Conservation (phyloP, 345 rosid species). For the Stellera chamaejasme region DNA sequence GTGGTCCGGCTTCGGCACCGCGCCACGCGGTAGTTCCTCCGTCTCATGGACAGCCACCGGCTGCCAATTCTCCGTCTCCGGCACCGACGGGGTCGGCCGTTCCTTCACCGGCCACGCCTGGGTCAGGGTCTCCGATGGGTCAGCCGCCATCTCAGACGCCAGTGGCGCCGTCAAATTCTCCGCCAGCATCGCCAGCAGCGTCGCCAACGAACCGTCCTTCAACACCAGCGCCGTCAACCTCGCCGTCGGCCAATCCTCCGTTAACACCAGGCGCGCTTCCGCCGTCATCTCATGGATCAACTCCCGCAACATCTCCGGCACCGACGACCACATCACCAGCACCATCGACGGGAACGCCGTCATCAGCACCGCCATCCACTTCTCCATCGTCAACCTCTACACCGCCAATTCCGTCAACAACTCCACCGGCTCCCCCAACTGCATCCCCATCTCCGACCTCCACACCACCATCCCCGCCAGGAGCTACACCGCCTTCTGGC, state of each 20-base stretch:
- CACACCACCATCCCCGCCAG: not conserved
- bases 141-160: not conserved
- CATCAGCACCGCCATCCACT: not conserved
- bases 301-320: not conserved
- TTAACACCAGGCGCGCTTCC: not conserved
- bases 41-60: not conserved
- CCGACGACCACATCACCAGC: not conserved
- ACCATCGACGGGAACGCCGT: not conserved
- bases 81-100: not conserved
- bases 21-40: not conserved
- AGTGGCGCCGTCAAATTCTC: not conserved
- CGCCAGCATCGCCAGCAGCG: not conserved
- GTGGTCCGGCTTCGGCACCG: conserved; percentile 4
- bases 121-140: no score
- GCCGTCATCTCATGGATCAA: not conserved
- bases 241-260: not conserved
- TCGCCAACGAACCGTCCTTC: not conserved
- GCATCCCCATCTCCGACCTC: not conserved
- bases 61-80: not conserved
- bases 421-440: conserved; percentile 1
- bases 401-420: not conserved
- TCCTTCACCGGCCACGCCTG: not conserved
- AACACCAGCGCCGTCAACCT: not conserved
- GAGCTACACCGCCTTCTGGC: not conserved
- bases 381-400: not conserved